Evolutionary conservation across 805 yeast species (phyloP).

Genomic region (Hanseniaspora meyeri): DNA sequence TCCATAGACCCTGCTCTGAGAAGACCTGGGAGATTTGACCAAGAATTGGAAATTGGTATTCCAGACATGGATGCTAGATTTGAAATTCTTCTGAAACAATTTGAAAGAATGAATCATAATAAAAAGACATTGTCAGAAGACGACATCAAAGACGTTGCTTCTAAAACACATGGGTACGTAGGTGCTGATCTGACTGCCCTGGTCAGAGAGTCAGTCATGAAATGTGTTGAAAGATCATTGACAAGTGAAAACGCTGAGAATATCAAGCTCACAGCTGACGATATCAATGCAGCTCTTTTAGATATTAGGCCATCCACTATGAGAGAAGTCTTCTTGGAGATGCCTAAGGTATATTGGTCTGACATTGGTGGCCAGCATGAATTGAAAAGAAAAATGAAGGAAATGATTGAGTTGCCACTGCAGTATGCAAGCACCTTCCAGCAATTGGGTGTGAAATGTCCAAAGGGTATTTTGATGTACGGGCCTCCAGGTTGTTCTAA

Average conservation of each 20-base stretch:
- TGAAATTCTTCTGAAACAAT: conserved; percentile 57
- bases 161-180: conserved; percentile 88
- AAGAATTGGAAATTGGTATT: conserved; percentile 79
- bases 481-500: conserved; percentile 99
- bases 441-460: conserved; percentile 72
- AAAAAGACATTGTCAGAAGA: conserved; percentile 38
- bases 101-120: conserved; percentile 32
- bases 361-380: conserved; percentile 94
- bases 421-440: conserved; percentile 68
- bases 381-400: conserved; percentile 66
- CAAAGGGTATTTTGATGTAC: conserved; percentile 81
- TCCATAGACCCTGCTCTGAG: conserved; percentile 59
- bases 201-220: conserved; percentile 78
- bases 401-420: conserved; percentile 85
- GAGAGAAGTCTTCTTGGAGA: conserved; percentile 88
- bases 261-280: conserved; percentile 35
- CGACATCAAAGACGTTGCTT: conserved; percentile 48
- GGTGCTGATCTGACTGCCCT: conserved; percentile 91
- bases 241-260: conserved; percentile 16
- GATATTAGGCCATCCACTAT: conserved; percentile 93
- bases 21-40: conserved; percentile 81
- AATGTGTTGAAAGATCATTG: conserved; percentile 56
- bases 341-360: conserved; percentile 85
- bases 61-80: conserved; percentile 75
- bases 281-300: conserved; percentile 57